A percentile compares a stretch with the other conserved stretches of the same genome.
Evolutionary conservation across 106 monocot genomes (phyloP).

Genomic region (Dioscorea dumetorum): DNA sequence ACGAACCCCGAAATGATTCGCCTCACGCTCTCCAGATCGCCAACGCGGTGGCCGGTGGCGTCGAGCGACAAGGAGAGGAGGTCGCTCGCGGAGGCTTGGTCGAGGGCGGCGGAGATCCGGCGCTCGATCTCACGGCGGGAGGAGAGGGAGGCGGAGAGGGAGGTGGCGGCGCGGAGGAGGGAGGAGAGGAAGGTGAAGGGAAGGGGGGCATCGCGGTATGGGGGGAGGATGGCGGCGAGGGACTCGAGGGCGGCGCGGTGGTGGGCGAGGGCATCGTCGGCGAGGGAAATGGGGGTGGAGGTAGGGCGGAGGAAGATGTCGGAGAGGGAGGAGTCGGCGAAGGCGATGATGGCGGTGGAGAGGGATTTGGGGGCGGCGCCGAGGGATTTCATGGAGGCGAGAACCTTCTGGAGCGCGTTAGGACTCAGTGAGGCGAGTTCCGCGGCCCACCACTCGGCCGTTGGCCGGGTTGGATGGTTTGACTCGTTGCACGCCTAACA

Average conservation of each 20-base stretch:
- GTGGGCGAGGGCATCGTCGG: not conserved
- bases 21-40: conserved; percentile 9
- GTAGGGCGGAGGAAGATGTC: not conserved
- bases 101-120: conserved; percentile 7
- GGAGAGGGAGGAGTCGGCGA: conserved; percentile 20
- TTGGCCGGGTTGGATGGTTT: conserved; percentile 42
- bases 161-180: conserved; percentile 21
- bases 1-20: conserved; percentile 13
- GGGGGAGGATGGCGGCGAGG: conserved; percentile 2
- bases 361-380: conserved; percentile 10
- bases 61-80: not conserved
- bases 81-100: conserved; percentile 7
- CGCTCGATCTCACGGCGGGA: conserved; percentile 11
- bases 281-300: not conserved
- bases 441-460: conserved; percentile 69
- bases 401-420: conserved; percentile 10
- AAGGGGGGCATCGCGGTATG: conserved; percentile 1
- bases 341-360: conserved; percentile 11
- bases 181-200: conserved; percentile 18
- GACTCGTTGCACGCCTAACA: conserved; percentile 45
- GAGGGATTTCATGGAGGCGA: conserved; percentile 16
- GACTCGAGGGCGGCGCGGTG: not conserved
- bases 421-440: conserved; percentile 28
- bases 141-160: conserved; percentile 1
- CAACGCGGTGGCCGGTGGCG: too few species aligned